phyloP scores from a whole-genome alignment of 768 basidiomycete genomes.

The Leucosporidium scottii region DNA sequence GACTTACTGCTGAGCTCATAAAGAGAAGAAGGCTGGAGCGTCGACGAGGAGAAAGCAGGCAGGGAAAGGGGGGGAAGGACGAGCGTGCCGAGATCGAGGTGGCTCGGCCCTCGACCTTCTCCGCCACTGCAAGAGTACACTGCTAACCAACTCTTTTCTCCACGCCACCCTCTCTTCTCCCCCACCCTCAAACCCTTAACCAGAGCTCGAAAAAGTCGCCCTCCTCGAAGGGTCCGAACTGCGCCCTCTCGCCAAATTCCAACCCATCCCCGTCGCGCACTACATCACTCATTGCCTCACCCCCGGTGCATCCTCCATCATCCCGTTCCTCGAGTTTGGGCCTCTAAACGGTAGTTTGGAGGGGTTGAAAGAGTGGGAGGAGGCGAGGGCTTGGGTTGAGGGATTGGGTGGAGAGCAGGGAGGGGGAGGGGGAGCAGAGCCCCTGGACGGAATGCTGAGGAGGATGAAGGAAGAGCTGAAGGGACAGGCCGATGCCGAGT shows the following conservation, averaged over 20 bases:
- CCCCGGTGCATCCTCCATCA: not conserved
- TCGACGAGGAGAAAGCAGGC: no score
- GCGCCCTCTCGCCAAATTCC: constrained; percentile 18
- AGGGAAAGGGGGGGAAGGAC: no score
- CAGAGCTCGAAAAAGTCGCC: constrained; percentile 34
- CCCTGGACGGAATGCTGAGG: not conserved
- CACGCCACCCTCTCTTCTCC: not conserved
- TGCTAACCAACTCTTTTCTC: no score
- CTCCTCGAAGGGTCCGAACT: constrained; percentile 20
- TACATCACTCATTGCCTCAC: constrained; percentile 19
- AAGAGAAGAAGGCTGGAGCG: no score
- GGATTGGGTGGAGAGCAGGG: not conserved
- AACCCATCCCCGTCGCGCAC: constrained; percentile 17
- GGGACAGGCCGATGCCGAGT: not conserved
- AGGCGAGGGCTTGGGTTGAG: constrained; percentile 9
- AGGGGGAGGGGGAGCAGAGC: not conserved
- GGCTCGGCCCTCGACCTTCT: no score
- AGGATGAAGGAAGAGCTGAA: constrained; percentile 15
- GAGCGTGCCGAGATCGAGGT: no score
- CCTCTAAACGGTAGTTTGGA: not conserved
- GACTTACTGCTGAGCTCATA: not conserved
- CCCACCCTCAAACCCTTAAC: no score
- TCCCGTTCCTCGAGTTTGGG: constrained; percentile 9
- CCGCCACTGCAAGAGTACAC: no score
- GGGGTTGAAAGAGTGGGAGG: not conserved